Conservation (phyloP, 371 early-diverging fungal genomes). For the Mortierella sp. region DNA sequence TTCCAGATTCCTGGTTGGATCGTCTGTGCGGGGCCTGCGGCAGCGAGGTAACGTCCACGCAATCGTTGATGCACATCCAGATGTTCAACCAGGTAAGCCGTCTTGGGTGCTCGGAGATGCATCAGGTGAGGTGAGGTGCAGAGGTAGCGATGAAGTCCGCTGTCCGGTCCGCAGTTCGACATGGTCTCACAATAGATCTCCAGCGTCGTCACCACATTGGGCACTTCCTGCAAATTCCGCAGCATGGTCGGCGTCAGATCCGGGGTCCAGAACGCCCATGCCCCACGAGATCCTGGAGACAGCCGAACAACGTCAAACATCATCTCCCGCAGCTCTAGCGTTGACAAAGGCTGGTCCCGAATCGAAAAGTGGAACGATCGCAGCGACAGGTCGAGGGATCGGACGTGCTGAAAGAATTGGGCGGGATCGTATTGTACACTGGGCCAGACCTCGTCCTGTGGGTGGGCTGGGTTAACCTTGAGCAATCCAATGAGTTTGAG, state of each 20-base stretch:
- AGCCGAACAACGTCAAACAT: constrained; percentile 2
- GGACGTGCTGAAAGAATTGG: background rate
- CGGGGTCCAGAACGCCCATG: background rate
- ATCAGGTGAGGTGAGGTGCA: constrained; percentile 3
- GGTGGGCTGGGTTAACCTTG: background rate
- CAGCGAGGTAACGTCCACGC: background rate
- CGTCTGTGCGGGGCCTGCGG: background rate
- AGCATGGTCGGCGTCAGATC: constrained; percentile 1
- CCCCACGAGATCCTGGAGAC: background rate
- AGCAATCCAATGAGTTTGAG: constrained; percentile 10
- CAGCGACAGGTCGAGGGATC: background rate
- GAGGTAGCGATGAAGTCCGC: constrained; percentile 6
- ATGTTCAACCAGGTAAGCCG: constrained; percentile 1
- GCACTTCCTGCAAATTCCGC: background rate
- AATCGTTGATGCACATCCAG: constrained; percentile 1
- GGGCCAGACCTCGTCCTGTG: constrained; percentile 2
- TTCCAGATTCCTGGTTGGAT: background rate
- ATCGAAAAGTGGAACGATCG: constrained; percentile 6
- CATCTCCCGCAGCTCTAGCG: background rate
- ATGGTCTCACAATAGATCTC: background rate
- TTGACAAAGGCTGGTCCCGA: background rate
- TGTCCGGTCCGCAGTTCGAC: background rate
- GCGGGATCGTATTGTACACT: background rate
- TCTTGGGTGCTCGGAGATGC: constrained; percentile 10
- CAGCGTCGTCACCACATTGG: constrained; percentile 3